Conservation (phyloP, 345 rosid species). For the Lepidium aucheri region DNA sequence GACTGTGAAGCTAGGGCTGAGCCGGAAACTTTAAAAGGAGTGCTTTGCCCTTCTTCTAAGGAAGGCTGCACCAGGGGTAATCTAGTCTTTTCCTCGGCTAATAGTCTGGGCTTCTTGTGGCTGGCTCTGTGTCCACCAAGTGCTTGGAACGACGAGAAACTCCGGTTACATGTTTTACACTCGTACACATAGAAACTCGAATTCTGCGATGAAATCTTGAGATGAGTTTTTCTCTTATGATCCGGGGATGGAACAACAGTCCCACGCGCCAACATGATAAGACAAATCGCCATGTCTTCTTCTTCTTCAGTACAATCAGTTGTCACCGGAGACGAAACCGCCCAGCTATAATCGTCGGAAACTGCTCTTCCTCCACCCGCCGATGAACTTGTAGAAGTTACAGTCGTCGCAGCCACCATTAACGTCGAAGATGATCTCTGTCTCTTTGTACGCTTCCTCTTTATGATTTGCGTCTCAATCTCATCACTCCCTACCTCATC, state of each 20-base stretch:
- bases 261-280: conserved; percentile 74
- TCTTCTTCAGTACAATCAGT: conserved; percentile 57
- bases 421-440: conserved; percentile 50
- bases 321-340: conserved; percentile 35
- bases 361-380: conserved; percentile 28
- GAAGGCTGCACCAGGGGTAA: not conserved
- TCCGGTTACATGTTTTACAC: conserved; percentile 85
- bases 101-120: conserved; percentile 62
- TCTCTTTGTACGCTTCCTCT: conserved; percentile 84
- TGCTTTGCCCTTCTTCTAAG: conserved; percentile 18
- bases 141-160: conserved; percentile 90
- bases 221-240: conserved; percentile 32
- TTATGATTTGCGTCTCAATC: conserved; percentile 33
- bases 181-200: conserved; percentile 61
- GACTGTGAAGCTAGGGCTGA: conserved; percentile 33
- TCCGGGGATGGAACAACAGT: conserved; percentile 14
- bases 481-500: conserved; percentile 29
- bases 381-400: conserved; percentile 48
- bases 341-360: conserved; percentile 27
- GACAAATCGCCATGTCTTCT: conserved; percentile 86
- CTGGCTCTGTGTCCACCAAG: conserved; percentile 96
- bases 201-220: conserved; percentile 27
- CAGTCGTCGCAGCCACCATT: not conserved
- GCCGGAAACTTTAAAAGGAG: conserved; percentile 11
- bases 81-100: conserved; percentile 23